Percentiles rank a stretch among this genome's conserved stretches.
Evolutionary conservation across 495 filamentous ascomycete species (phyloP).

Genomic region (Collariella sp.): DNA sequence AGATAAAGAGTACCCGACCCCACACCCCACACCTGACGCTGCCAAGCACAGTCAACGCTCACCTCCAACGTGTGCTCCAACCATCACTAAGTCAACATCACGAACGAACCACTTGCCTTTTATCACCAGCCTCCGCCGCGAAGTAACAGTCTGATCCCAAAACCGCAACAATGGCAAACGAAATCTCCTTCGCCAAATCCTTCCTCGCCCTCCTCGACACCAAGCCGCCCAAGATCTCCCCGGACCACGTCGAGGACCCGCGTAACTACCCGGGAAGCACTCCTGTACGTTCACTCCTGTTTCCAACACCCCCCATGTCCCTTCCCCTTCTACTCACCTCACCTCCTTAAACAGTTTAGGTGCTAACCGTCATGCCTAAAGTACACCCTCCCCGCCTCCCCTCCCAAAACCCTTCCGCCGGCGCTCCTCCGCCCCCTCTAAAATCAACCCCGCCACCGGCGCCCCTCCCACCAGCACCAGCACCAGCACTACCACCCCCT

Average conservation of each 20-base stretch:
- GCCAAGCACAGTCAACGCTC: no score
- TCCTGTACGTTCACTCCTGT: conserved; percentile 52
- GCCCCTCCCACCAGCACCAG: no score
- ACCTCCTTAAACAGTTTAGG: neutral
- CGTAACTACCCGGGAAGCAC: conserved; percentile 58
- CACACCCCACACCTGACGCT: no score
- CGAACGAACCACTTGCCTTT: neutral
- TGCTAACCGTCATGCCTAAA: no score
- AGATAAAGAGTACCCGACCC: neutral
- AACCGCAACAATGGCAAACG: conserved; percentile 34
- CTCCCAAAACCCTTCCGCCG: no score
- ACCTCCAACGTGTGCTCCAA: no score
- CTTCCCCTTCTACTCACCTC: neutral
- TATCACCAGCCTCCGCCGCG: neutral
- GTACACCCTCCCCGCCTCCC: no score
- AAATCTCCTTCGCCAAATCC: conserved; percentile 71
- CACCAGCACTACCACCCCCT: no score
- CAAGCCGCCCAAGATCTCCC: conserved; percentile 62
- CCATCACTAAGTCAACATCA: no score
- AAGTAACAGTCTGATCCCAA: neutral
- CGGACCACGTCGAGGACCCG: conserved; percentile 81
- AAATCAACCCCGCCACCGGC: no score
- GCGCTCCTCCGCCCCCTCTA: no score
- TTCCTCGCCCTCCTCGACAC: conserved; percentile 75
- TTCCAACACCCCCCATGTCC: neutral